phyloP scores from a whole-genome alignment of 345 rosid genomes.

The Melastoma malabathricum region DNA sequence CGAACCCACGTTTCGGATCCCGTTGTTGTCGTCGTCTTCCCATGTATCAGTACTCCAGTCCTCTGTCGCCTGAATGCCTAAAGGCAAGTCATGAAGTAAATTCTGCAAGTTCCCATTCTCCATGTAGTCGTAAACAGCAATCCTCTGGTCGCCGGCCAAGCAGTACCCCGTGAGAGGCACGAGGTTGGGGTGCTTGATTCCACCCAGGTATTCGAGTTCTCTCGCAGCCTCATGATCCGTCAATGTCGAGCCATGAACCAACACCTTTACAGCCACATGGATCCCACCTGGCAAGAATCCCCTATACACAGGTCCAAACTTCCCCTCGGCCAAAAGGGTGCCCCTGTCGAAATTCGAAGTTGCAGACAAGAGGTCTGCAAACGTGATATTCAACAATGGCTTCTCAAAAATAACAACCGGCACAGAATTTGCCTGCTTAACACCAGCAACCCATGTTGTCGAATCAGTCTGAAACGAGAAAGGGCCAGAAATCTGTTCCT shows the following conservation, averaged over 20 bases:
- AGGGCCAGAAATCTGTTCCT: constrained; percentile 64
- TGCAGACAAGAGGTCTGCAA: constrained; percentile 78
- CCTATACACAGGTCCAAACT: constrained; percentile 86
- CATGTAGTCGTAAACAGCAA: constrained; percentile 91
- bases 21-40: constrained; percentile 52
- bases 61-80: constrained; percentile 61
- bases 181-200: constrained; percentile 78
- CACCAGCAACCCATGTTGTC: constrained; percentile 88
- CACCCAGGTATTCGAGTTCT: constrained; percentile 82
- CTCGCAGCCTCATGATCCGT: constrained; percentile 83
- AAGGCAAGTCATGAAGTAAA: constrained; percentile 76
- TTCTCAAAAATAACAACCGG: constrained; percentile 79
- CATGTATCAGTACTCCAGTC: constrained; percentile 87
- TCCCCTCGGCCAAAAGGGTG: constrained; percentile 83
- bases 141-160: constrained; percentile 89
- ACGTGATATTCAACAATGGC: constrained; percentile 71
- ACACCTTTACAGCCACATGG: constrained; percentile 87
- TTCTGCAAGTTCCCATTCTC: constrained; percentile 93
- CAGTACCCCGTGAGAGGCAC: constrained; percentile 88
- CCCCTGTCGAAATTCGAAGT: constrained; percentile 79
- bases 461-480: constrained; percentile 89
- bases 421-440: constrained; percentile 68
- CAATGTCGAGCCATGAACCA: constrained; percentile 80
- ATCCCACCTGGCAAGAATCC: constrained; percentile 87
- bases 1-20: constrained; percentile 48